Percentiles rank a stretch among this genome's conserved stretches.
Evolutionary conservation across 306 rosid genomes (phyloP).

Genomic region (Cicer cuneatum): DNA sequence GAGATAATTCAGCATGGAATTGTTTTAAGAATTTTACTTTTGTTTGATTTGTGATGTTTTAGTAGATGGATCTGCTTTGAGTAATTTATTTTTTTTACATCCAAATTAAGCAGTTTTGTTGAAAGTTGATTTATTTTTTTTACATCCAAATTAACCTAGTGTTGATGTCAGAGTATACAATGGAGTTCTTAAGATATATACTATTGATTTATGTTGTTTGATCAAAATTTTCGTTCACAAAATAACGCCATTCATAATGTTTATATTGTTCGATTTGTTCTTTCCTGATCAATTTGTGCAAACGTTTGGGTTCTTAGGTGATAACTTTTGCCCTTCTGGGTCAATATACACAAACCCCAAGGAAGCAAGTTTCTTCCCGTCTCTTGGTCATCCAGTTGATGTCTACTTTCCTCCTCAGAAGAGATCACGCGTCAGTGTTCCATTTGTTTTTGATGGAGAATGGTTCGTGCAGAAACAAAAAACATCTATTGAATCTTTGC

Average conservation of each 20-base stretch:
- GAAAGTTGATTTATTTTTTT: slow-evolving; percentile 9
- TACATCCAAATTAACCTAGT: not conserved
- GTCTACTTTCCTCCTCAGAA: slow-evolving; percentile 76
- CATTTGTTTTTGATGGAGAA: slow-evolving; percentile 66
- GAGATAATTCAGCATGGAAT: slow-evolving; percentile 4
- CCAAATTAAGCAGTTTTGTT: slow-evolving; percentile 10
- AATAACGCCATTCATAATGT: not conserved
- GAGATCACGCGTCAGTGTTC: slow-evolving; percentile 79
- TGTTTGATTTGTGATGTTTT: slow-evolving; percentile 4
- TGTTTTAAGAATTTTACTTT: not conserved
- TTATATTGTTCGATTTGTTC: not conserved
- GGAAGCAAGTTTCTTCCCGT: slow-evolving; percentile 70
- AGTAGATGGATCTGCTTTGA: not conserved
- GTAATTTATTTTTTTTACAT: not conserved
- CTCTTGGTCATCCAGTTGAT: slow-evolving; percentile 79
- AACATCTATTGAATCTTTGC: slow-evolving; percentile 74
- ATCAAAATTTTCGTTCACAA: not conserved
- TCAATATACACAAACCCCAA: slow-evolving; percentile 79
- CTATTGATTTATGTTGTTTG: slow-evolving; percentile 3
- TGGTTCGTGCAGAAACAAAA: slow-evolving; percentile 64
- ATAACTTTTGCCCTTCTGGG: slow-evolving; percentile 76
- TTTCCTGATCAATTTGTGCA: slow-evolving; percentile 43
- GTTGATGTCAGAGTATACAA: slow-evolving; percentile 12
- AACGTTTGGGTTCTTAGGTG: slow-evolving; percentile 59
- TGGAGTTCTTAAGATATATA: not conserved